A percentile compares a stretch with the other conserved stretches of the same genome.
These are phyloP conservation scores for Skeletonema tropicum DNA, from an alignment of 108 stramenopile genomes.

Conservation along the genomic window DNA sequence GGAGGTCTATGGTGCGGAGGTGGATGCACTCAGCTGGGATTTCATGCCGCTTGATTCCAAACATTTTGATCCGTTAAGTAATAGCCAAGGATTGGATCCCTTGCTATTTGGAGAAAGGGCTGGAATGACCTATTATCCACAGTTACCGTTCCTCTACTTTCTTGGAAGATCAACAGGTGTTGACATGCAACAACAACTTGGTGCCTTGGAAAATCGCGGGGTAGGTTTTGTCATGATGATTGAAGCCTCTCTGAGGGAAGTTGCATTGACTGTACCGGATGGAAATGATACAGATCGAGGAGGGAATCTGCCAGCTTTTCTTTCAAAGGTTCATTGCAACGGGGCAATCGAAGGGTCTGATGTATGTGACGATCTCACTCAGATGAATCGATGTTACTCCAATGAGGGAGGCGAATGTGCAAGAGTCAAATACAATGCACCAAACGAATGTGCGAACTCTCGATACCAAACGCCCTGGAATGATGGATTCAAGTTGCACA, in stretches of 20 bases:
- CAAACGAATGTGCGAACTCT: background rate
- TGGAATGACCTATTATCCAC: constrained; percentile 4
- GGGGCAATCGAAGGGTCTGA: constrained; percentile 26
- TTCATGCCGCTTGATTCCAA: constrained; percentile 11
- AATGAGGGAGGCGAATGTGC: constrained; percentile 19
- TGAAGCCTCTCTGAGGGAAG: constrained; percentile 13
- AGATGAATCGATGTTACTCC: constrained; percentile 15
- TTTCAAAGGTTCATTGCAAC: constrained; percentile 13
- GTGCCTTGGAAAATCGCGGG: constrained; percentile 16
- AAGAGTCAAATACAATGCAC: constrained; percentile 2
- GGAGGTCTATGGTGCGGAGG: constrained; percentile 24
- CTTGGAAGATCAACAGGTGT: background rate
- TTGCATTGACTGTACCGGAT: constrained; percentile 17
- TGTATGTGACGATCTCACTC: constrained; percentile 19
- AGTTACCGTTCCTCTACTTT: constrained; percentile 23
- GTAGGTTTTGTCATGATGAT: constrained; percentile 10
- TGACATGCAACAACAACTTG: constrained; percentile 4
- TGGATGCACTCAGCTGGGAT: constrained; percentile 41
- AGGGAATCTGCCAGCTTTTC: constrained; percentile 11
- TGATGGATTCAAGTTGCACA: constrained; percentile 42
- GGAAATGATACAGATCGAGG: background rate
- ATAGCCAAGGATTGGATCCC: constrained; percentile 19
- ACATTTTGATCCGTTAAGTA: constrained; percentile 12
- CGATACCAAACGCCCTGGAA: constrained; percentile 25
- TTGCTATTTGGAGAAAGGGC: constrained; percentile 22